Evolutionary conservation across 176 grass and related monocot genomes (phyloP), one percentile per base, ranked within the genome.

Genomic region (Carex pumila): DNA sequence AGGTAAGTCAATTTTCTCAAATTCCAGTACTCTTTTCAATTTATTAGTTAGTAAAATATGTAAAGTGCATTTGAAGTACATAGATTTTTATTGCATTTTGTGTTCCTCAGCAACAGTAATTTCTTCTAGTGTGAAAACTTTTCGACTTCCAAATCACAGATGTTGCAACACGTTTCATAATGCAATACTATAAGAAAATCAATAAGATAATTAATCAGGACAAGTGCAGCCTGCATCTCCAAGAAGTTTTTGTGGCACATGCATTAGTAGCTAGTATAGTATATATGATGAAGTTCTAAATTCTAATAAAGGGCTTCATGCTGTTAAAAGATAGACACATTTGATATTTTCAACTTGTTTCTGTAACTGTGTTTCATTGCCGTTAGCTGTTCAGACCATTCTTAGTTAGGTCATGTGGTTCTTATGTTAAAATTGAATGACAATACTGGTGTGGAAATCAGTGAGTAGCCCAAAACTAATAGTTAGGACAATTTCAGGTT

Each of bases 1-100:
- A 99, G 97, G 97, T 99, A 84, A 86, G 82, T 81, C 14, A 66
- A 4, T 50, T 9, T 81, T 73, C 12, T 30, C 14, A 81, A 87
- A 73, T 49, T 30, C 74, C 81, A 37, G 11, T 71, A 14, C 17
- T 30, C 81, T 63, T 63, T 29, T 10, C 1, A 29, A 71, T 36
- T 81, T 55, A 81, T 90, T 71, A 69, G 65, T 31, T 2, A 76
- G 49, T 76, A 54, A 76, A 76, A 54, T 76, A 8, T 55, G 70
- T 25, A 73, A 73, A 73, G 2, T 41, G 32, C 37, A 17, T 68
- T 68, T 37, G 32, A 15, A 68, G 13, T 37, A 68, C 12, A 18
- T 36, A 34, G 66, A 65, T 5, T 36, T 66, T 32, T 34, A 67
- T 67, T 67, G 65, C 31, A 67, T 36, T 30, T 67, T 67, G 65